Percentiles rank a stretch among this genome's conserved stretches.
These are phyloP conservation scores for Penicillium sclerotiorum DNA, from an alignment of 2,329 filamentous ascomycete species.

Conservation along the genomic window DNA sequence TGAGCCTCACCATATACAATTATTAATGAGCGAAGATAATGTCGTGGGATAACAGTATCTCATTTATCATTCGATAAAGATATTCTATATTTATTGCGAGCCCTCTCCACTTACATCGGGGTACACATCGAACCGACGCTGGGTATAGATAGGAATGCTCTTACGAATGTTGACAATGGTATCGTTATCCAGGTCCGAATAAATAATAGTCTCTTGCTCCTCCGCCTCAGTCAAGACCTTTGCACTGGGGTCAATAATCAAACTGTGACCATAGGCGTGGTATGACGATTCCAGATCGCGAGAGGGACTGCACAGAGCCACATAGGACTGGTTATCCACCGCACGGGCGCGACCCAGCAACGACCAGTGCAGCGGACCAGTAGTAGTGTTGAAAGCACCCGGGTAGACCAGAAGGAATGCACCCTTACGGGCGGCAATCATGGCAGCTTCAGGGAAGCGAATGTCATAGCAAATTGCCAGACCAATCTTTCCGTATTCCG, in stretches of 20 bases:
- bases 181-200: slow-evolving; percentile 68
- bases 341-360: slow-evolving; percentile 80
- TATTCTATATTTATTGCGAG: slow-evolving; percentile 21
- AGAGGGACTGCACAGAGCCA: slow-evolving; percentile 88
- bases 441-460: slow-evolving; percentile 91
- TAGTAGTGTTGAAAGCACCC: slow-evolving; percentile 95
- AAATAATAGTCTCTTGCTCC: slow-evolving; percentile 75
- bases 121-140: slow-evolving; percentile 94
- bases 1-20: background rate
- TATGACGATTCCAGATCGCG: slow-evolving; percentile 77
- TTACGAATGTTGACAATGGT: slow-evolving; percentile 75
- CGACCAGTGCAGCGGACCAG: slow-evolving; percentile 88
- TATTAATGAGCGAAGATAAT: too few relatives aligned
- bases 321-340: slow-evolving; percentile 92
- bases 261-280: slow-evolving; percentile 87
- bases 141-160: slow-evolving; percentile 79
- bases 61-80: too few relatives aligned
- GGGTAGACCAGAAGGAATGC: slow-evolving; percentile 89
- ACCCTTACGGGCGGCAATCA: slow-evolving; percentile 81
- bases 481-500: slow-evolving; percentile 83
- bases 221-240: slow-evolving; percentile 76
- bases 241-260: slow-evolving; percentile 87
- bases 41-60: too few relatives aligned
- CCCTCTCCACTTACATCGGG: slow-evolving; percentile 73
- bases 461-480: slow-evolving; percentile 98